phyloP scores from a whole-genome alignment of 208 protist species.

The Trypanosoma theileri region DNA sequence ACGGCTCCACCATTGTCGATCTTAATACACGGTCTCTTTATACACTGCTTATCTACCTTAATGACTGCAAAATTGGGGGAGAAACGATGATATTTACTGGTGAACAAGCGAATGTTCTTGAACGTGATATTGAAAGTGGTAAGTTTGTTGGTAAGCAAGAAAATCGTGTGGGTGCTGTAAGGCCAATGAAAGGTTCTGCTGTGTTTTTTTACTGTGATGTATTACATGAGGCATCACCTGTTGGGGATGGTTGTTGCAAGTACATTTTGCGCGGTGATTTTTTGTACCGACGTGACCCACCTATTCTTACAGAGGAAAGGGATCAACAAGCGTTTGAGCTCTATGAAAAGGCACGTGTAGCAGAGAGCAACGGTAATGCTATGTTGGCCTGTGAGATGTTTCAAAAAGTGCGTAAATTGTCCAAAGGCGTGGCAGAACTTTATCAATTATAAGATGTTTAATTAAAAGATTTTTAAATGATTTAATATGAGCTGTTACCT shows the following conservation, averaged over 20 bases:
- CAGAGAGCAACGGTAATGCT: constrained; percentile 74
- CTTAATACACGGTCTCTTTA: constrained; percentile 89
- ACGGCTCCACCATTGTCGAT: constrained; percentile 86
- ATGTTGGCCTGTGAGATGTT: constrained; percentile 72
- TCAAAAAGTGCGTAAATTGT: constrained; percentile 67
- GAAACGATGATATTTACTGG: constrained; percentile 78
- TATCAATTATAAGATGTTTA: constrained; percentile 64
- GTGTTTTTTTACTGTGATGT: constrained; percentile 88
- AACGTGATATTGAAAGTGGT: constrained; percentile 42
- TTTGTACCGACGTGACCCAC: constrained; percentile 71
- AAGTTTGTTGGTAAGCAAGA: constrained; percentile 52
- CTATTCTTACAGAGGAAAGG: constrained; percentile 60
- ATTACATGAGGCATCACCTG: constrained; percentile 83
- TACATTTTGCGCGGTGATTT: constrained; percentile 89
- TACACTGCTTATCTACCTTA: constrained; percentile 90
- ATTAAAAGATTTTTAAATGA: neutral
- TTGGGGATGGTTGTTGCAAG: constrained; percentile 58
- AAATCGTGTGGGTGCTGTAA: constrained; percentile 54
- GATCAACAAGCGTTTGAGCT: constrained; percentile 71
- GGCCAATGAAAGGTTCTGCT: constrained; percentile 67
- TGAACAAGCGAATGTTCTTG: constrained; percentile 71
- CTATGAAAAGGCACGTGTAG: constrained; percentile 72
- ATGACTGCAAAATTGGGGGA: constrained; percentile 73
- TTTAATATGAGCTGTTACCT: too few relatives aligned
- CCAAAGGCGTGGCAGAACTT: constrained; percentile 68